Percentiles rank a stretch among this genome's conserved stretches.
phyloP scores from a whole-genome alignment of 495 filamentous ascomycete species.

The Xylaria castorea region DNA sequence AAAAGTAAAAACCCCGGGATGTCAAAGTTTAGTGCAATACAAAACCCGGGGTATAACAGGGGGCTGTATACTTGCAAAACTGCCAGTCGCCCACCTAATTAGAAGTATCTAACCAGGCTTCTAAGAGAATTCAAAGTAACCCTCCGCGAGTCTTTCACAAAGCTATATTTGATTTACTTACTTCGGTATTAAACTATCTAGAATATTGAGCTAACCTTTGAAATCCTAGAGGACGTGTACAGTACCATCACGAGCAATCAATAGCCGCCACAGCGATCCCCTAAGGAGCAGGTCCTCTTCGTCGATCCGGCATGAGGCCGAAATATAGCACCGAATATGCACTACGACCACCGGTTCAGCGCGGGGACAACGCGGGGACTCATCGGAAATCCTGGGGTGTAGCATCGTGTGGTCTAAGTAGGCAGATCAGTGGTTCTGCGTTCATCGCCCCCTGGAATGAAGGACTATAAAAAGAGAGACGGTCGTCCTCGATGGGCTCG shows the following conservation, averaged over 20 bases:
- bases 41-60: too few species aligned
- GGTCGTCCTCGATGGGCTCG: not conserved
- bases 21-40: too few species aligned
- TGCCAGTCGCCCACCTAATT: too few species aligned
- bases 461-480: constrained; percentile 6
- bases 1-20: not conserved
- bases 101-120: too few species aligned
- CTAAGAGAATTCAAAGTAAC: too few species aligned
- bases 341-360: not conserved
- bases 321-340: constrained; percentile 15
- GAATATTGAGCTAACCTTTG: too few species aligned
- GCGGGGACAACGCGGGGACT: constrained; percentile 4
- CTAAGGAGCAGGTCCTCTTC: constrained; percentile 11
- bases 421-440: not conserved
- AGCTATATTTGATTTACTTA: too few species aligned
- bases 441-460: not conserved
- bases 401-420: not conserved
- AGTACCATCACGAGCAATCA: not conserved
- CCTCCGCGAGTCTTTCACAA: too few species aligned
- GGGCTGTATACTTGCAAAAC: too few species aligned
- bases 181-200: too few species aligned
- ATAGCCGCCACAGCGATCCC: not conserved
- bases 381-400: not conserved
- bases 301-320: constrained; percentile 13
- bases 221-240: too few species aligned